Conservation (phyloP, 2,329 filamentous ascomycete species). For the Metarhizium sp. region DNA sequence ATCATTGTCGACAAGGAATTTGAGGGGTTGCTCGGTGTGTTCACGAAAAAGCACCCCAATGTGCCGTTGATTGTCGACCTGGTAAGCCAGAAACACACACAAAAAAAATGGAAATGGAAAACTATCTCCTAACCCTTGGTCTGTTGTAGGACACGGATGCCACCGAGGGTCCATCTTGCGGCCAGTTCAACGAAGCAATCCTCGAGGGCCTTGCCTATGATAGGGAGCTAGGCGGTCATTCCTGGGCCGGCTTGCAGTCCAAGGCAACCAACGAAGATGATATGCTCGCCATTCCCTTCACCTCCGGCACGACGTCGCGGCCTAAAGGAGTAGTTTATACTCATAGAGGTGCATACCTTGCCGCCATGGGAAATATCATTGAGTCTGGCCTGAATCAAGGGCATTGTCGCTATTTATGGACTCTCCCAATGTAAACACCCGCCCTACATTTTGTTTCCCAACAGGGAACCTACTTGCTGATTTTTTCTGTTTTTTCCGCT, state of each 20-base stretch:
- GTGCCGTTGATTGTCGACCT: conserved; percentile 69
- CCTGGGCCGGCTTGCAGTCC: conserved; percentile 68
- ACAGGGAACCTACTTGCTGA: background rate
- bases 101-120: too few species aligned
- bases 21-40: conserved; percentile 57
- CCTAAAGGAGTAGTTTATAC: conserved; percentile 94
- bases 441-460: background rate
- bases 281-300: conserved; percentile 83
- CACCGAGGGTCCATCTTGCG: conserved; percentile 61
- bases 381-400: conserved; percentile 76
- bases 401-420: conserved; percentile 81
- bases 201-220: conserved; percentile 72
- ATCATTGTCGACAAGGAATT: conserved; percentile 86
- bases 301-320: conserved; percentile 80
- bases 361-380: conserved; percentile 74
- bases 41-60: conserved; percentile 47
- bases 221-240: conserved; percentile 49
- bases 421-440: conserved; percentile 65
- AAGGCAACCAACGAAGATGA: conserved; percentile 69
- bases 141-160: conserved; percentile 61
- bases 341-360: conserved; percentile 79
- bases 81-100: conserved; percentile 20
- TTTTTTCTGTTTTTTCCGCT: background rate
- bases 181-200: conserved; percentile 77
- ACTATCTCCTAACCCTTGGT: background rate